Conservation (phyloP, 2,329 filamentous ascomycete species). For the Fusarium albosuccineum region DNA sequence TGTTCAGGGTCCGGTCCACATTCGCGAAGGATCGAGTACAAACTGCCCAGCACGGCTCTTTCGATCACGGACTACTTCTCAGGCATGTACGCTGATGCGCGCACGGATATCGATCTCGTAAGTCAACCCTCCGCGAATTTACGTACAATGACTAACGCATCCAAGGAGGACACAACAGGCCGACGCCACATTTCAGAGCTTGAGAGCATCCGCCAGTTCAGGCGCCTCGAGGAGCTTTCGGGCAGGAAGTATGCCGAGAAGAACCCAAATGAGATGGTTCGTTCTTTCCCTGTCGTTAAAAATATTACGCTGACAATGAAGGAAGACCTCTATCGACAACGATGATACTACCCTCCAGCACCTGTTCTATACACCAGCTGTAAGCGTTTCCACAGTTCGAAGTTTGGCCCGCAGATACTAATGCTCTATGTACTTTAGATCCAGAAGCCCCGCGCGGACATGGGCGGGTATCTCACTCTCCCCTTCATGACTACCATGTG, state of each 20-base stretch:
- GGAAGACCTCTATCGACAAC: not conserved
- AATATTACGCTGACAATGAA: not conserved
- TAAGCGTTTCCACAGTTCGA: conserved; percentile 5
- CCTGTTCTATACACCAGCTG: conserved; percentile 22
- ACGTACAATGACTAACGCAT: not conserved
- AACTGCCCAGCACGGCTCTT: conserved; percentile 24
- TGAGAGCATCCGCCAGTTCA: conserved; percentile 10
- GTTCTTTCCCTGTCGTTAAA: not conserved
- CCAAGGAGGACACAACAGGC: not conserved
- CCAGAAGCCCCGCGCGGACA: conserved; percentile 32
- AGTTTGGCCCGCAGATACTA: not conserved
- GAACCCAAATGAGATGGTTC: conserved; percentile 8
- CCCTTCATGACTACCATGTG: conserved; percentile 34
- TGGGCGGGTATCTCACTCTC: conserved; percentile 30
- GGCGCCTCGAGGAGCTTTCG: conserved; percentile 8
- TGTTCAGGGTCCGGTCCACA: not conserved
- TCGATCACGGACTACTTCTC: conserved; percentile 6
- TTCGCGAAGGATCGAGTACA: conserved; percentile 3
- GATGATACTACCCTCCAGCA: conserved; percentile 2
- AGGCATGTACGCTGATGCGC: conserved; percentile 17
- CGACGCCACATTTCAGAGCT: not conserved
- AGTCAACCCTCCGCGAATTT: not conserved
- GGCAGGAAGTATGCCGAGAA: conserved; percentile 17
- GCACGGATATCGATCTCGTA: conserved; percentile 17
- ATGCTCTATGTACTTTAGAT: conserved; percentile 1